phyloP scores from a whole-genome alignment of 768 basidiomycete genomes.

The Amanita molliuscula region DNA sequence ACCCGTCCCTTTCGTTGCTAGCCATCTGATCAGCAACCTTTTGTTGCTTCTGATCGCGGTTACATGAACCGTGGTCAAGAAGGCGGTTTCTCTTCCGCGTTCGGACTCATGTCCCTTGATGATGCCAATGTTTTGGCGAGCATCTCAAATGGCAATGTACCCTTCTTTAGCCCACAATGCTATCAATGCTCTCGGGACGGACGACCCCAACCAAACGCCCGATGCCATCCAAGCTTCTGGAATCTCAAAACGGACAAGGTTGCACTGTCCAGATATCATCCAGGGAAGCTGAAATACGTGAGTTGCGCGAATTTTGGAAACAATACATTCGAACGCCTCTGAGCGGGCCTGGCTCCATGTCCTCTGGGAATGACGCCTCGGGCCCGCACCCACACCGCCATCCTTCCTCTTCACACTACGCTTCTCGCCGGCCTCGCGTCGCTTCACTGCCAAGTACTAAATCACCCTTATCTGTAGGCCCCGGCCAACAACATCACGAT shows the following conservation, averaged over 20 bases:
- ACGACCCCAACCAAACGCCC: constrained; percentile 38
- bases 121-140: constrained; percentile 62
- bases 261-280: constrained; percentile 10
- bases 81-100: constrained; percentile 47
- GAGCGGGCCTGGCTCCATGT: constrained; percentile 20
- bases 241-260: constrained; percentile 5
- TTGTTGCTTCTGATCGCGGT: constrained; percentile 1
- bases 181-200: constrained; percentile 10
- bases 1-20: constrained; percentile 13
- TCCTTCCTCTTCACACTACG: not conserved
- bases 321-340: constrained; percentile 64
- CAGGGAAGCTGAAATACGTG: constrained; percentile 23
- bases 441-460: constrained; percentile 60
- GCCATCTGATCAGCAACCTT: constrained; percentile 1
- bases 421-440: constrained; percentile 35
- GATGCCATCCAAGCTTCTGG: constrained; percentile 23
- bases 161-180: constrained; percentile 44
- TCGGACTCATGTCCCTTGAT: constrained; percentile 70
- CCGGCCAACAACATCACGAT: constrained; percentile 11
- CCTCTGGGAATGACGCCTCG: not conserved
- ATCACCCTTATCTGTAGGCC: constrained; percentile 39
- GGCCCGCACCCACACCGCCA: not conserved
- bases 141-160: constrained; percentile 43
- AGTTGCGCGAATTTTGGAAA: constrained; percentile 66
- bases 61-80: constrained; percentile 17